These are phyloP conservation scores for Aquilaria yunnanensis DNA, from an alignment of 345 rosid genomes.

Conservation along the genomic window DNA sequence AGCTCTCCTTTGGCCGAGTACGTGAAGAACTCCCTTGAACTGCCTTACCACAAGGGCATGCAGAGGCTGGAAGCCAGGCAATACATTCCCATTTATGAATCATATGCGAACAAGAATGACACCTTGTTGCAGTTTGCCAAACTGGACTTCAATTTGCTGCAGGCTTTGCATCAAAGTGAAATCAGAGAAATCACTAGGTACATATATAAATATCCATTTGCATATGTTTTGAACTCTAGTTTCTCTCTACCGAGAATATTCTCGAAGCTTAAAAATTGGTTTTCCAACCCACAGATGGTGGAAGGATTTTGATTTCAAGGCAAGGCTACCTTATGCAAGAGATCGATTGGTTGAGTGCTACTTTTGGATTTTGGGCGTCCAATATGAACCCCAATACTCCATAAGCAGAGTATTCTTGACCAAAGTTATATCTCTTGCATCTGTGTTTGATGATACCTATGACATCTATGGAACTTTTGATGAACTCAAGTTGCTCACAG, in stretches of 20 bases:
- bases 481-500: slow-evolving; percentile 18
- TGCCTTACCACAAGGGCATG: slow-evolving; percentile 10
- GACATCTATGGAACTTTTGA: not conserved
- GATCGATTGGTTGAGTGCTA: slow-evolving; percentile 5
- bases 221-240: not conserved
- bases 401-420: slow-evolving; percentile 13
- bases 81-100: slow-evolving; percentile 13
- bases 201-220: too few relatives aligned
- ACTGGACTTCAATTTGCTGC: not conserved
- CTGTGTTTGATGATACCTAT: too few relatives aligned
- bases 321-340: slow-evolving; percentile 9
- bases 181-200: slow-evolving; percentile 13
- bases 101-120: slow-evolving; percentile 22
- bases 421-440: slow-evolving; percentile 9
- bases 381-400: slow-evolving; percentile 12
- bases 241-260: too few relatives aligned
- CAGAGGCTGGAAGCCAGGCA: slow-evolving; percentile 16
- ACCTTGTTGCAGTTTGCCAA: not conserved
- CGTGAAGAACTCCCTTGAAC: slow-evolving; percentile 13
- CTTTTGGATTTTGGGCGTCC: slow-evolving; percentile 16
- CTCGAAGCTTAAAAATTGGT: not conserved
- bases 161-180: slow-evolving; percentile 17
- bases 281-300: slow-evolving; percentile 18
- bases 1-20: slow-evolving; percentile 5
- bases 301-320: not conserved